Evolutionary conservation across 257 asterid genomes (phyloP).

Genomic region (Solanum boliviense): DNA sequence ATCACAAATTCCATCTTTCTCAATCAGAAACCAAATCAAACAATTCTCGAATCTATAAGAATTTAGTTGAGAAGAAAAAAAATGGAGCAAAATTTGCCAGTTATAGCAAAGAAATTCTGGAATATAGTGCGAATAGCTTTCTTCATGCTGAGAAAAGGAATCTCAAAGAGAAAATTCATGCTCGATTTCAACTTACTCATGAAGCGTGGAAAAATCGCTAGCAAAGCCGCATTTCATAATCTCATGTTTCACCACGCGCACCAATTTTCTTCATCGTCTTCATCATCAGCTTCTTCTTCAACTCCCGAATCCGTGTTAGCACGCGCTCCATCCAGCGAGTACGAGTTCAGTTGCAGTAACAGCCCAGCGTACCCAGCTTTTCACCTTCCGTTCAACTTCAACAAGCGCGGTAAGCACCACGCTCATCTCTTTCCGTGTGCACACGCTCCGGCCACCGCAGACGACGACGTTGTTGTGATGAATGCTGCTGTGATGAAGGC

Average conservation of each 20-base stretch:
- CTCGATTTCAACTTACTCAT: conserved; percentile 50
- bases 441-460: conserved; percentile 15
- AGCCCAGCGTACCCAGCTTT: conserved; percentile 40
- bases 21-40: neutral
- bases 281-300: conserved; percentile 16
- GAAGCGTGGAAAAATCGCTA: conserved; percentile 77
- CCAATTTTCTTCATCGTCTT: conserved; percentile 2
- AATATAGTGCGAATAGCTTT: conserved; percentile 36
- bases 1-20: neutral
- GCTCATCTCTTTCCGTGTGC: neutral
- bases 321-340: conserved; percentile 21
- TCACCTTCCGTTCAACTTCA: conserved; percentile 32
- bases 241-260: conserved; percentile 61
- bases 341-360: conserved; percentile 80
- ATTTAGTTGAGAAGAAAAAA: neutral
- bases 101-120: conserved; percentile 67
- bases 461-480: conserved; percentile 18
- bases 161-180: conserved; percentile 51
- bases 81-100: conserved; percentile 74
- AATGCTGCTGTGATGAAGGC: conserved; percentile 18
- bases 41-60: neutral
- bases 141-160: conserved; percentile 64
- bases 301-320: conserved; percentile 7
- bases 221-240: conserved; percentile 59
- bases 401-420: conserved; percentile 31